Base-by-base conservation (phyloP, 495 filamentous ascomycete genomes). In the Sphaerosporella brunnea region DNA sequence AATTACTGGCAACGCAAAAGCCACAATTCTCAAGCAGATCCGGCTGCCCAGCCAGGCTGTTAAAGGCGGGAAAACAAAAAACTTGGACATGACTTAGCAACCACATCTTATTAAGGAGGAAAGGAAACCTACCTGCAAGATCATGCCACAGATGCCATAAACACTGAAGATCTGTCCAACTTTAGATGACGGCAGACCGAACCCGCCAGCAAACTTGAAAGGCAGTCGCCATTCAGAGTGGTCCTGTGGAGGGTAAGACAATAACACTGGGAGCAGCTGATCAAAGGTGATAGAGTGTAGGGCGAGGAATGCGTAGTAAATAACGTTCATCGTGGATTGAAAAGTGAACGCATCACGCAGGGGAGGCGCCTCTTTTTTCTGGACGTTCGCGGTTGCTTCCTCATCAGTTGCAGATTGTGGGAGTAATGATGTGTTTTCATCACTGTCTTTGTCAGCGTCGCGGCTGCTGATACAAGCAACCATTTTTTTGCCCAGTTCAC, bases 231-330 rank as follows among this genome's bases (percentile, higher is more conserved):
- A 66, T n/a, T 64, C 61, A 39, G 54, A 53, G 16, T 71, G 67
- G 15, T 67, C 63, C 7, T 73, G 69, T 8, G 69, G 71, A 0
- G 80, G 78, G 2, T 74, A 75, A 7, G 77, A 78, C 42, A 88
- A 65, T 58, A 80, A 82, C 20, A 81, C 70, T 41, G 79, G 81
- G 37, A 79, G 79, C 53, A 86, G 68, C 38, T 78, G 70, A 62
- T 78, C 80, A 68, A 82, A 88, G 5, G 81, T 77, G 28, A 77
- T 73, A 26, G 78, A 75, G 60, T 88, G 82, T 51, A 82, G 68
- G n/a, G 77, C 73, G 13, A 87, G 66, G 7, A 84, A 15, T 20
- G 19, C 32, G 44, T 61, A 61, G 30, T 53, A 70, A 4, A 84
- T 43, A 3, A 96, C 66, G 50, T 88, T 83, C 23, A 93, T 67